Evolutionary conservation across 805 yeast species (phyloP).

Genomic region (Saturnispora mendoncae): DNA sequence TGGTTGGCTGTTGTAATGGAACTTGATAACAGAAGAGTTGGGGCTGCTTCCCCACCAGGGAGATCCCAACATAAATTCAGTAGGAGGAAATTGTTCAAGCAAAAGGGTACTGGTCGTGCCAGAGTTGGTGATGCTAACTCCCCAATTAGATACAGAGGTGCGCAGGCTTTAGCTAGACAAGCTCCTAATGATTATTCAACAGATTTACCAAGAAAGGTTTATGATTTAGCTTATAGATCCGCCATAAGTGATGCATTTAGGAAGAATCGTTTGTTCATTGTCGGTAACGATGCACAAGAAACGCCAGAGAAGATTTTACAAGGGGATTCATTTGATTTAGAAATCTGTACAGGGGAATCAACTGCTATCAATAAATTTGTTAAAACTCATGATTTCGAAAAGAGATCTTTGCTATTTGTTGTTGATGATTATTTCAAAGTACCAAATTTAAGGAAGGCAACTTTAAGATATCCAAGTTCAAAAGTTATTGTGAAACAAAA

Average conservation of each 20-base stretch:
- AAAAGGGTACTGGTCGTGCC: conserved; percentile 92
- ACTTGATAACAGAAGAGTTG: conserved; percentile 82
- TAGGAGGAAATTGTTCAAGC: conserved; percentile 72
- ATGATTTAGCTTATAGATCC: conserved; percentile 65
- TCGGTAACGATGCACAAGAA: conserved; percentile 41
- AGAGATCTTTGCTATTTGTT: conserved; percentile 57
- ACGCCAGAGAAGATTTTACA: conserved; percentile 12
- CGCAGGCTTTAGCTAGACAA: conserved; percentile 77
- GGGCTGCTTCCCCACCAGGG: conserved; percentile 79
- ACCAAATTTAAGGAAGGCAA: conserved; percentile 52
- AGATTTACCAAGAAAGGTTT: conserved; percentile 62
- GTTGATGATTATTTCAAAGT: conserved; percentile 38
- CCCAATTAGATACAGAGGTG: conserved; percentile 85
- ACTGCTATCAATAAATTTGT: conserved; percentile 31
- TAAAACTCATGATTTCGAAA: conserved; percentile 39
- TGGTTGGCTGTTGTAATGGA: conserved; percentile 95
- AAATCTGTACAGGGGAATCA: conserved; percentile 24
- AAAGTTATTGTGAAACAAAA: conserved; percentile 60
- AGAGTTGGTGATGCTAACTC: conserved; percentile 95
- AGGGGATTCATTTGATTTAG: conserved; percentile 24
- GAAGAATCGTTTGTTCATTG: conserved; percentile 58
- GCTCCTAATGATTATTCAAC: conserved; percentile 90
- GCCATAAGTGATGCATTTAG: conserved; percentile 79
- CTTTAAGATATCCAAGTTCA: conserved; percentile 38
- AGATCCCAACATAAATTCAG: conserved; percentile 83